A percentile compares a stretch with the other conserved stretches of the same genome.
Evolutionary conservation across 1,284 basidiomycete genomes (phyloP).

Genomic region (Puccinia hordei): DNA sequence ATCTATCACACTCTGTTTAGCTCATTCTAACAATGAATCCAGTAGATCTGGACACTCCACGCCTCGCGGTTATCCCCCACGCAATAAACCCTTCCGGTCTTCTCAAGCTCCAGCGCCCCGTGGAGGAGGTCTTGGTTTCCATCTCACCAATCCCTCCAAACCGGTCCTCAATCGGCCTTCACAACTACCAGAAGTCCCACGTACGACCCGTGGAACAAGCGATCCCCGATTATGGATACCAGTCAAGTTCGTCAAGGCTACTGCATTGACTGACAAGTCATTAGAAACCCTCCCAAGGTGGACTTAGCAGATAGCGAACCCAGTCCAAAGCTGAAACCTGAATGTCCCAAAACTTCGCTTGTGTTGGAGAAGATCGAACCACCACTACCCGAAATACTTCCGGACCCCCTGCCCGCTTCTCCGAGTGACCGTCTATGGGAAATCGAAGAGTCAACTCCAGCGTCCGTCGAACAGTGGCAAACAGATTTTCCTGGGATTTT

Average conservation of each 20-base stretch:
- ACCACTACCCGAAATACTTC: neutral
- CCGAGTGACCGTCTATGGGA: slow-evolving; percentile 9
- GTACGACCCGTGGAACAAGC: slow-evolving; percentile 14
- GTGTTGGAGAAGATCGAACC: neutral
- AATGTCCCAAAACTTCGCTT: neutral
- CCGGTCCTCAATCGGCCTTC: neutral
- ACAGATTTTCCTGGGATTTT: slow-evolving; percentile 9
- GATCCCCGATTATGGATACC: slow-evolving; percentile 33
- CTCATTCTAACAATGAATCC: neutral
- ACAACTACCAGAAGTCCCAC: neutral
- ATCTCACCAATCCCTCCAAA: neutral
- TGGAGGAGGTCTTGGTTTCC: slow-evolving; percentile 12
- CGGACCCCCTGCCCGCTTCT: slow-evolving; percentile 1
- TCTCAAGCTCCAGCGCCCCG: neutral
- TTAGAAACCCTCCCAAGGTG: neutral
- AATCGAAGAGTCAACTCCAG: slow-evolving; percentile 3
- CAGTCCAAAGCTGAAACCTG: neutral
- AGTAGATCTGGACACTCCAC: slow-evolving; percentile 10
- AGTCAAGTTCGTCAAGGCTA: slow-evolving; percentile 40
- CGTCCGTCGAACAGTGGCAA: neutral
- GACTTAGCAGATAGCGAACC: neutral
- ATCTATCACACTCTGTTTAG: neutral
- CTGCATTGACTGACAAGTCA: slow-evolving; percentile 1
- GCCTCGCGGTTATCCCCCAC: slow-evolving; percentile 9
- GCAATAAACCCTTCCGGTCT: neutral